phyloP scores from a whole-genome alignment of 129 eudicot genomes.

The Calendula officinalis region DNA sequence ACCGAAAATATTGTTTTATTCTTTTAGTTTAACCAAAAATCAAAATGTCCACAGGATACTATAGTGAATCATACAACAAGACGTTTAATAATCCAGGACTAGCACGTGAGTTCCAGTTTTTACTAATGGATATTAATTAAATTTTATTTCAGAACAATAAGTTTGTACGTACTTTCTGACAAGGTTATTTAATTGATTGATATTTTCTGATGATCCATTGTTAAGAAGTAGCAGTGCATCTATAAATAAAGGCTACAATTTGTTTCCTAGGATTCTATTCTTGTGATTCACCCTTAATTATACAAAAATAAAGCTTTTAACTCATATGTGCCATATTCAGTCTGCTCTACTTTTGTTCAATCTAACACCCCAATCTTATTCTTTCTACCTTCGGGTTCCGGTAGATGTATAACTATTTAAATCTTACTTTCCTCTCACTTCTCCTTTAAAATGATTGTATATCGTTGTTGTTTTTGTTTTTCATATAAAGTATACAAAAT shows the following conservation, averaged over 20 bases:
- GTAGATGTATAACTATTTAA: no score
- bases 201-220: constrained; percentile 19
- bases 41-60: background rate
- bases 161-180: constrained; percentile 12
- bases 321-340: constrained; percentile 10
- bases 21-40: background rate
- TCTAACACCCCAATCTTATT: no score
- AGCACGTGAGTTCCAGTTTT: background rate
- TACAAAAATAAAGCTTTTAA: constrained; percentile 14
- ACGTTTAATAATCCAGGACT: background rate
- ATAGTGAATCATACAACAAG: background rate
- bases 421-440: no score
- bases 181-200: constrained; percentile 8
- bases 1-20: background rate
- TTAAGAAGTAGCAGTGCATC: constrained; percentile 21
- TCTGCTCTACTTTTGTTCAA: constrained; percentile 4
- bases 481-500: no score
- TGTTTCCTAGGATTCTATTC: constrained; percentile 26
- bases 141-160: constrained; percentile 8
- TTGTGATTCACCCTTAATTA: constrained; percentile 14
- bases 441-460: no score
- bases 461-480: no score
- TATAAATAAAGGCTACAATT: constrained; percentile 29
- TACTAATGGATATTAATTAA: background rate
- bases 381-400: no score